Evolutionary conservation across 2,329 filamentous ascomycete species (phyloP).

Genomic region (Ophiostoma australiae): DNA sequence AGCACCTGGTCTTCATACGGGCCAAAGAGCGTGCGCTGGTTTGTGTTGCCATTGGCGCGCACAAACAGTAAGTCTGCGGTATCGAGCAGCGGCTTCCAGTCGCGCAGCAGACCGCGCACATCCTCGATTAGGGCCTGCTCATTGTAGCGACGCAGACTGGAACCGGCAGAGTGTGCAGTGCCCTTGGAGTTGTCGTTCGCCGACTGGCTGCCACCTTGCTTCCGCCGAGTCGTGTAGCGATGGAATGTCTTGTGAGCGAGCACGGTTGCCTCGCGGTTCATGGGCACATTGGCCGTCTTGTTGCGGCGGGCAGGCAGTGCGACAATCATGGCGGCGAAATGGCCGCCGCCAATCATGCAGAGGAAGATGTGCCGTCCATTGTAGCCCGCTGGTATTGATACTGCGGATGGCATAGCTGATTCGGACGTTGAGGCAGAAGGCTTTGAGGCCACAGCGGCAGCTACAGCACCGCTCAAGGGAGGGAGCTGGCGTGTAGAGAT

Average conservation of each 20-base stretch:
- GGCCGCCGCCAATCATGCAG: conserved; percentile 97
- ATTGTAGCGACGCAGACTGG: conserved; percentile 85
- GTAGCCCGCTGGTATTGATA: conserved; percentile 41
- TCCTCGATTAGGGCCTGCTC: conserved; percentile 87
- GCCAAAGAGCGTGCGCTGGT: conserved; percentile 80
- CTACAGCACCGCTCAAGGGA: conserved; percentile 54
- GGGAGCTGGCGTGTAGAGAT: conserved; percentile 72
- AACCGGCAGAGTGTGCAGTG: conserved; percentile 73
- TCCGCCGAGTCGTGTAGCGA: conserved; percentile 89
- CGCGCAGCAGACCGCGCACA: conserved; percentile 70
- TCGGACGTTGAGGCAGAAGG: background rate
- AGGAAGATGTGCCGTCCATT: conserved; percentile 84
- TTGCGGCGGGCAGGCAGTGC: conserved; percentile 75
- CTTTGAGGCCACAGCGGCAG: conserved; percentile 38
- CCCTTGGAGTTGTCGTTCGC: conserved; percentile 47
- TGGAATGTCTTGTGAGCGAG: conserved; percentile 97
- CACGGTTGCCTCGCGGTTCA: conserved; percentile 81
- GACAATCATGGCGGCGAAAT: conserved; percentile 95
- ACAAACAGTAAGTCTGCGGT: conserved; percentile 81
- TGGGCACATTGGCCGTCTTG: conserved; percentile 62
- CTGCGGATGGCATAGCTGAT: background rate
- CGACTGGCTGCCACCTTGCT: conserved; percentile 93
- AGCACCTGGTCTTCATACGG: conserved; percentile 87
- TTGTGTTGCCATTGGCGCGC: conserved; percentile 80
- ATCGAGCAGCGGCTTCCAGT: conserved; percentile 85